phyloP scores from a whole-genome alignment of 495 filamentous ascomycete genomes.

The Penicillium canescens region DNA sequence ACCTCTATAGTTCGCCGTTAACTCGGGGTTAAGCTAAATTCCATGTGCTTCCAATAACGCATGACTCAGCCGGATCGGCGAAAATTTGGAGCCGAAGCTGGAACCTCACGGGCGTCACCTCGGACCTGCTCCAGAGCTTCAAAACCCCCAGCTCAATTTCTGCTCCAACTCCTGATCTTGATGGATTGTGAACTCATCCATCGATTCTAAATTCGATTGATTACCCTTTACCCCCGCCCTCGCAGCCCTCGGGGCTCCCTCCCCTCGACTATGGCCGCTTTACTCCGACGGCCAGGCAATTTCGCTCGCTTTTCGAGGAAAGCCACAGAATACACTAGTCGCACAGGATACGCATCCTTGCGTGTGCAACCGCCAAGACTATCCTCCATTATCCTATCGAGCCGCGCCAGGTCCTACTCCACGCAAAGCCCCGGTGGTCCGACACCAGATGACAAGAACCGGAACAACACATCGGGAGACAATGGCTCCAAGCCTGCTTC shows the following conservation, averaged over 20 bases:
- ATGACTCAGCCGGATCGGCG: constrained; percentile 23
- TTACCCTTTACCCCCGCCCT: constrained; percentile 21
- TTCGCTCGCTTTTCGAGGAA: constrained; percentile 61
- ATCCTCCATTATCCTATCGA: constrained; percentile 46
- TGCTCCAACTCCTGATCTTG: constrained; percentile 8
- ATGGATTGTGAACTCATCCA: constrained; percentile 31
- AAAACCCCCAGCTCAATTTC: constrained; percentile 17
- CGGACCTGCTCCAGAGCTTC: constrained; percentile 24
- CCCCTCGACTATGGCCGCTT: constrained; percentile 60
- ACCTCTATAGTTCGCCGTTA: too few relatives aligned
- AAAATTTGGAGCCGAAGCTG: constrained; percentile 24
- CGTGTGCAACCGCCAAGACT: constrained; percentile 37
- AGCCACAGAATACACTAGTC: constrained; percentile 46
- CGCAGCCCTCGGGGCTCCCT: constrained; percentile 37
- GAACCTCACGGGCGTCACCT: constrained; percentile 20
- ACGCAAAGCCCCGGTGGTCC: constrained; percentile 47
- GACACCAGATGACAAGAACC: constrained; percentile 47
- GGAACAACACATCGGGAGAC: constrained; percentile 34
- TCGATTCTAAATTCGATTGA: constrained; percentile 26
- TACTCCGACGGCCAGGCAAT: constrained; percentile 65
- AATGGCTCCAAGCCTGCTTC: constrained; percentile 30
- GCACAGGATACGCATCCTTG: constrained; percentile 39
- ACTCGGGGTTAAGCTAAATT: constrained; percentile 8
- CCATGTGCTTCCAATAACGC: constrained; percentile 20
- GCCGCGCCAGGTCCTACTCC: constrained; percentile 56